Percentiles rank a stretch among this genome's conserved stretches.
phyloP scores from a whole-genome alignment of 1,139 yeast genomes.

The Hanseniaspora uvarum region DNA sequence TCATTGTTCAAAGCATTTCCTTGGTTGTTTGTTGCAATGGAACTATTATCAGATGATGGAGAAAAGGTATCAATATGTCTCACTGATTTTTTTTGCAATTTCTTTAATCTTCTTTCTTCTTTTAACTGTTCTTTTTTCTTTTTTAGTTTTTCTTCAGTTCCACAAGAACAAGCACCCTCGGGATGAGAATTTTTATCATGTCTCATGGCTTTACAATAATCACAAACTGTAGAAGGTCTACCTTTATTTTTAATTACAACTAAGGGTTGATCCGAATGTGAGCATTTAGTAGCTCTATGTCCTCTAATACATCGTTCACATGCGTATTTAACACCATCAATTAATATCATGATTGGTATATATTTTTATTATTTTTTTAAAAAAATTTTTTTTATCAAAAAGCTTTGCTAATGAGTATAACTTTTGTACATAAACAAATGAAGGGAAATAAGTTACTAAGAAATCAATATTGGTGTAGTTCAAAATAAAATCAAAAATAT shows the following conservation, averaged over 20 bases:
- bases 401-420: background rate
- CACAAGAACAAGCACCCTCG: conserved; percentile 59
- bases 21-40: background rate
- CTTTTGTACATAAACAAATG: too few species aligned
- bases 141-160: conserved; percentile 38
- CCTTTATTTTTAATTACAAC: conserved; percentile 94
- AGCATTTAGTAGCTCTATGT: conserved; percentile 86
- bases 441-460: background rate
- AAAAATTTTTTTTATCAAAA: background rate
- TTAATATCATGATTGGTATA: conserved; percentile 54
- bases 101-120: conserved; percentile 8
- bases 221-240: conserved; percentile 85
- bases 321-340: conserved; percentile 89
- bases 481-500: too few species aligned
- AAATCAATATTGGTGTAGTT: too few species aligned
- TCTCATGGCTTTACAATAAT: conserved; percentile 74
- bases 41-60: background rate
- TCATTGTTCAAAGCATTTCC: background rate
- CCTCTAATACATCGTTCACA: conserved; percentile 95
- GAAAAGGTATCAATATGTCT: background rate
- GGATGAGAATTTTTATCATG: conserved; percentile 57
- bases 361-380: background rate
- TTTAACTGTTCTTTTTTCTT: conserved; percentile 18
- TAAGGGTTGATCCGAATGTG: conserved; percentile 81
- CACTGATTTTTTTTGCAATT: background rate